phyloP scores from a whole-genome alignment of 345 rosid species.

The Hypericum perforatum region DNA sequence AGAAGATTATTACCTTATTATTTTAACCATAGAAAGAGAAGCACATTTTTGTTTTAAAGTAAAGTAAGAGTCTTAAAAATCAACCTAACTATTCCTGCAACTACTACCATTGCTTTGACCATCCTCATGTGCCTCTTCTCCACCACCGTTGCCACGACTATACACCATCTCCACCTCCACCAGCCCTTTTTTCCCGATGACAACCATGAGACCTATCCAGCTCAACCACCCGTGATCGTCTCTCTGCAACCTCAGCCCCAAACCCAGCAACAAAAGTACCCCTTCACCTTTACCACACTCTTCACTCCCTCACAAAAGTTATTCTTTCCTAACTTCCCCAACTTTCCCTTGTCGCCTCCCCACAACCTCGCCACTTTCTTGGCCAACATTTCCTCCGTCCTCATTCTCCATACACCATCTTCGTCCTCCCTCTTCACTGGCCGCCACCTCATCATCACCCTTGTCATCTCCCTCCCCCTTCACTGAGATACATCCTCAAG shows the following conservation, averaged over 20 bases:
- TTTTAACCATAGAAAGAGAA: no score
- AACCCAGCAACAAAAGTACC: constrained; percentile 40
- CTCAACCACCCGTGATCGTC: constrained; percentile 22
- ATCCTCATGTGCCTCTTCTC: background rate
- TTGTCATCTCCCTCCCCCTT: constrained; percentile 18
- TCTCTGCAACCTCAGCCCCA: constrained; percentile 25
- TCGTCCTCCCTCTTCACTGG: constrained; percentile 30
- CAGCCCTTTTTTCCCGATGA: constrained; percentile 51
- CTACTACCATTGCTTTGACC: no score
- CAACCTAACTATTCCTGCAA: no score
- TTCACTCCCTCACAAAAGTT: constrained; percentile 23
- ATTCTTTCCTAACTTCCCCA: constrained; percentile 50
- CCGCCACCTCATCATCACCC: constrained; percentile 21
- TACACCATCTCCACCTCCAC: constrained; percentile 22
- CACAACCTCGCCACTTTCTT: constrained; percentile 58
- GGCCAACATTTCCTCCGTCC: constrained; percentile 79
- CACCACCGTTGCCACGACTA: background rate
- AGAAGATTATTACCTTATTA: no score
- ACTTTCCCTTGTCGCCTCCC: constrained; percentile 18
- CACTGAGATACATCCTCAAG: constrained; percentile 20
- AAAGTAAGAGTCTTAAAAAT: no score
- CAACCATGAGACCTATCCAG: constrained; percentile 25
- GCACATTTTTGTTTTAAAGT: no score
- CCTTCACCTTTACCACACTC: constrained; percentile 33
- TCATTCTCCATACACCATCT: constrained; percentile 42